These are phyloP conservation scores for Karstenula rhodostoma DNA, from an alignment of 2,329 filamentous ascomycete genomes.

Conservation along the genomic window DNA sequence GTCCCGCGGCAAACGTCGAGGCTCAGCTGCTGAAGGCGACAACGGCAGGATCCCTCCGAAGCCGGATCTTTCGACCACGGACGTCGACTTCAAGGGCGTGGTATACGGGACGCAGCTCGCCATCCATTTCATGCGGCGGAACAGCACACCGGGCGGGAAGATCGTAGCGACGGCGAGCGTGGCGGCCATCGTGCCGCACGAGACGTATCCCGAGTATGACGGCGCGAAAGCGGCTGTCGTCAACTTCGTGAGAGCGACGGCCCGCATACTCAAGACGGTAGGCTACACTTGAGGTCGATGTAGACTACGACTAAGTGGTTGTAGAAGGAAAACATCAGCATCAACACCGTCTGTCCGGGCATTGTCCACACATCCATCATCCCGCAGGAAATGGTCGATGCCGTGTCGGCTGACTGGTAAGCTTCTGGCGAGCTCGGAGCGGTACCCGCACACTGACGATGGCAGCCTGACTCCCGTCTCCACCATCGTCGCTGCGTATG, in stretches of 20 bases:
- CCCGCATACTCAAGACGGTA: constrained; percentile 32
- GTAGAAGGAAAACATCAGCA: constrained; percentile 57
- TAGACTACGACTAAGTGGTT: constrained; percentile 10
- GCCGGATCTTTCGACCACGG: constrained; percentile 57
- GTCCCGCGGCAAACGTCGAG: background rate
- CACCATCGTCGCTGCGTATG: constrained; percentile 58
- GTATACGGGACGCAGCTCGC: constrained; percentile 61
- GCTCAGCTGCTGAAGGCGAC: constrained; percentile 1
- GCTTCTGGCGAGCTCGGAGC: constrained; percentile 1
- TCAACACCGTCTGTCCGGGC: constrained; percentile 61
- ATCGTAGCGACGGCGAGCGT: constrained; percentile 57
- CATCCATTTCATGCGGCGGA: constrained; percentile 63
- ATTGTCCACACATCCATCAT: constrained; percentile 54
- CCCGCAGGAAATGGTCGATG: constrained; percentile 38
- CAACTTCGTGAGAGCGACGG: constrained; percentile 34
- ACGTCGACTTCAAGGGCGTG: constrained; percentile 62
- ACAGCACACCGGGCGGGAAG: constrained; percentile 53
- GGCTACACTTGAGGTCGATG: background rate
- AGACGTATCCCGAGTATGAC: constrained; percentile 59
- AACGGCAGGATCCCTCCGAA: constrained; percentile 51
- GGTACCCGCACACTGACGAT: constrained; percentile 9
- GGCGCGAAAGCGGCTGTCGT: constrained; percentile 59
- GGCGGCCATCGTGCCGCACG: constrained; percentile 56
- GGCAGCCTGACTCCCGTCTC: constrained; percentile 44
- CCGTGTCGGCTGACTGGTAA: constrained; percentile 35